Base-by-base conservation (phyloP, 106 monocot species). In the Chionographis japonica region DNA sequence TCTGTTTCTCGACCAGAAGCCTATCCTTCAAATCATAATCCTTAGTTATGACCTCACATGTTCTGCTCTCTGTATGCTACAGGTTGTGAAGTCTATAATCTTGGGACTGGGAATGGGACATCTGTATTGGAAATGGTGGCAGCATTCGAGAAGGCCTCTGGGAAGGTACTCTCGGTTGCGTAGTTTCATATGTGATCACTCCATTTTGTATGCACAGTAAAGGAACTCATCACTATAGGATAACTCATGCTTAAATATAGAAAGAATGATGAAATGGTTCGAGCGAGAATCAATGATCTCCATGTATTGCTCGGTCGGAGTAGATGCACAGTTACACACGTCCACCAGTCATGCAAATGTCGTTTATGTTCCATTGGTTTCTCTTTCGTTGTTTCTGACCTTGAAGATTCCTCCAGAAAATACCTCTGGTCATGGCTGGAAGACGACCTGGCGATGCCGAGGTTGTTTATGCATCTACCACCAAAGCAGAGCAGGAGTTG, bases 71-170 rank as follows among this genome's bases (percentile, higher is more conserved):
- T 17, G 5, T 7, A 13, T 15, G 17, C 54, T 68, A 37, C 74
- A 95, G 95, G 95, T 6, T 95, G 91, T 78, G 81, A 83, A 58
- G 95, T 85, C 14, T 95, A 91, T 63, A 91, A 95, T 59, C 67
- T 95, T 49, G 95, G 95, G 4, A 95, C 95, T 13, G 95, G 91
- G 40, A 72, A 71, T 54, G 91, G 95, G 38, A 78, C 86, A 59
- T 88, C 88, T 37, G 91, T 88, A 37, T 49, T 91, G 65, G 85
- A 95, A 84, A 88, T 95, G 88, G 86, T 95, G 43, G 56, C 90
- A 39, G 88, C 91, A 62, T 95, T 95, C 70, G 94, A 95, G 81
- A 83, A 94, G 61, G 90, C 85, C 13, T 84, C 85, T 71, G 91
- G 88, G 27, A 91, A 88, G 83, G 90, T 91, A 74, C 10, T 15